Evolutionary conservation across 352 stramenopile genomes (phyloP).

Genomic region (Phytopythium kandeliae): DNA sequence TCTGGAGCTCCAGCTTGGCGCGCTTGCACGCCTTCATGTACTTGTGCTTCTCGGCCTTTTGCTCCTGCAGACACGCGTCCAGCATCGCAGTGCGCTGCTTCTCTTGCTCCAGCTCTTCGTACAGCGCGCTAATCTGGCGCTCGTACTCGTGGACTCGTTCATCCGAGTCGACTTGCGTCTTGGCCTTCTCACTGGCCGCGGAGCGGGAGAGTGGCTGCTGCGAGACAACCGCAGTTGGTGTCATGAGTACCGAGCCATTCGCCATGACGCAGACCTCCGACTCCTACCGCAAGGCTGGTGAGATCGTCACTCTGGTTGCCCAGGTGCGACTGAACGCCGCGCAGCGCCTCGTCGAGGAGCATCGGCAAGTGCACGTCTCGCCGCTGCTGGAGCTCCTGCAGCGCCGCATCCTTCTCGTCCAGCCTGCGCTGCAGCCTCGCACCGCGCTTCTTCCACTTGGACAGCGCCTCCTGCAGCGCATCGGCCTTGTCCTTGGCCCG

Average conservation of each 20-base stretch:
- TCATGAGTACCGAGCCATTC: no score
- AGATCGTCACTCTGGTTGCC: constrained; percentile 19
- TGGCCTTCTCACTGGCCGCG: constrained; percentile 24
- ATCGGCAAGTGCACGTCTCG: constrained; percentile 44
- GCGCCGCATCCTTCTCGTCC: constrained; percentile 48
- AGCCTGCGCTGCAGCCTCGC: constrained; percentile 51
- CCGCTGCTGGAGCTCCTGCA: constrained; percentile 44
- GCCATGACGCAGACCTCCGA: no score
- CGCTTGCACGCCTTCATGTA: constrained; percentile 71
- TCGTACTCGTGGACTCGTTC: constrained; percentile 68
- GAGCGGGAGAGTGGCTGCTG: constrained; percentile 33
- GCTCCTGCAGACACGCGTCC: constrained; percentile 50
- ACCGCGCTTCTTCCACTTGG: constrained; percentile 43
- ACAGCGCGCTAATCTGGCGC: constrained; percentile 57
- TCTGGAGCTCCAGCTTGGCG: constrained; percentile 54
- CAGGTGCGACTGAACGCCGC: constrained; percentile 39
- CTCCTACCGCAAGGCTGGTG: constrained; percentile 10
- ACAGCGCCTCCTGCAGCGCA: constrained; percentile 36
- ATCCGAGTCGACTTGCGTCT: constrained; percentile 22
- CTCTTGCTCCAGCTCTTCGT: constrained; percentile 63
- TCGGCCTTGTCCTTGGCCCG: constrained; percentile 20
- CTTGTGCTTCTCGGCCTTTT: constrained; percentile 66
- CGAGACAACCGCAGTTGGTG: no score
- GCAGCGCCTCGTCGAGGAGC: constrained; percentile 62
- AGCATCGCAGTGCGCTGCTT: constrained; percentile 71